Evolutionary conservation across 305 asterid genomes (phyloP).

Genomic region (Fraxinus velutina): DNA sequence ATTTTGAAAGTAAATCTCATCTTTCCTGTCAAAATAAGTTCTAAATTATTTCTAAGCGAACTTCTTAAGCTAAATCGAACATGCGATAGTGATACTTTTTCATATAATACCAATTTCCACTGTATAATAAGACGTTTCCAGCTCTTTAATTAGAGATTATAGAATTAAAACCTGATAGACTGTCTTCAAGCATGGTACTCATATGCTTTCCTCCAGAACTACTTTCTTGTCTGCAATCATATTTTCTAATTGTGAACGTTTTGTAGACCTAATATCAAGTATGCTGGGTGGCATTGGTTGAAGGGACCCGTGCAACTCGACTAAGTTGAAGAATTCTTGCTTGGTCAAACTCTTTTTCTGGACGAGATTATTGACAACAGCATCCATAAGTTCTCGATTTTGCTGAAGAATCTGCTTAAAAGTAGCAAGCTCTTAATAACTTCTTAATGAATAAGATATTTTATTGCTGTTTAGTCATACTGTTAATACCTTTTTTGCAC

Average conservation of each 20-base stretch:
- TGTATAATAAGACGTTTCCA: not conserved
- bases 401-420: constrained; percentile 62
- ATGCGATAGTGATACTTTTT: too few relatives aligned
- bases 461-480: not conserved
- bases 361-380: constrained; percentile 56
- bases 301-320: constrained; percentile 69
- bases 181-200: constrained; percentile 10
- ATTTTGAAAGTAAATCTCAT: not conserved
- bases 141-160: not conserved
- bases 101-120: not conserved
- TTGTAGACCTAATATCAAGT: constrained; percentile 60
- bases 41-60: not conserved
- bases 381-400: constrained; percentile 71
- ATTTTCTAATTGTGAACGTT: constrained; percentile 44
- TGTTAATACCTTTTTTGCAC: constrained; percentile 68
- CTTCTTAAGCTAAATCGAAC: too few relatives aligned
- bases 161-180: not conserved
- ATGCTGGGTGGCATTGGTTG: constrained; percentile 63
- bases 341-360: constrained; percentile 75
- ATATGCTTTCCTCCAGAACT: constrained; percentile 32
- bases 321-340: constrained; percentile 65
- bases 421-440: not conserved
- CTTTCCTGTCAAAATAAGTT: not conserved
- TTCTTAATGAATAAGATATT: not conserved
- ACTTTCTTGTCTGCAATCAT: constrained; percentile 31